Base-by-base conservation (phyloP, 1,139 yeast genomes). In the Suhomyces maxii region DNA sequence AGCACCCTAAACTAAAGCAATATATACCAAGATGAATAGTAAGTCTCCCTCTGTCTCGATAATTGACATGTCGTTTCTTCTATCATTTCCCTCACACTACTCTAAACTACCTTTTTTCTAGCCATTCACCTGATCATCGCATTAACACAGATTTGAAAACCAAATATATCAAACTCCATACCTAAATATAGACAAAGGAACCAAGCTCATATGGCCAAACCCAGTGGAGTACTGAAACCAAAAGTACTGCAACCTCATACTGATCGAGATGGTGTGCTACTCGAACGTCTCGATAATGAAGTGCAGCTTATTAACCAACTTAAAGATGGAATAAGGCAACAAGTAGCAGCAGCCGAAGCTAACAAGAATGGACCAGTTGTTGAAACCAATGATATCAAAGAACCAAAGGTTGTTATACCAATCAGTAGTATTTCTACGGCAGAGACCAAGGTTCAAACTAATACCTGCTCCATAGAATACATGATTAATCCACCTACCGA, bases 231-330 rank as follows among this genome's bases (percentile, higher is more conserved):
- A 7, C 45, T 25, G 36, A 45, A 41, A 34, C 35, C 23, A 13
- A 42, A 34, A 36, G 37, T 32, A 9, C 12, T 13, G 11, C 33
- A 38, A 37, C 10, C 37, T 8, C 33, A 26, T 8, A 35, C 12
- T 30, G 25, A 44, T 25, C 44, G 42, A 33, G 53, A 51, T 31
- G 58, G 55, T 2, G 47, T 44, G 37, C 45, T 67, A 8, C 56
- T 72, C n/a, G 77, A 72, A 46, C 63, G 60, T 41, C 49, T 68
- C n/a, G 76, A 71, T 44, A 69, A 72, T 46, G 73, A 71, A 34
- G 70, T 69, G 3, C 48, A 64, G 41, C 49, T 58, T 12, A 63
- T 71, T 5, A 70, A 72, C 49, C 64, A 63, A 45, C 46, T 68
- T 13, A 67, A 66, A 43, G 58, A 52, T 34, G 46, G 46, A 23